Evolutionary conservation across 176 grass and related monocot genomes (phyloP).

Genomic region (Zoysia pacifica): DNA sequence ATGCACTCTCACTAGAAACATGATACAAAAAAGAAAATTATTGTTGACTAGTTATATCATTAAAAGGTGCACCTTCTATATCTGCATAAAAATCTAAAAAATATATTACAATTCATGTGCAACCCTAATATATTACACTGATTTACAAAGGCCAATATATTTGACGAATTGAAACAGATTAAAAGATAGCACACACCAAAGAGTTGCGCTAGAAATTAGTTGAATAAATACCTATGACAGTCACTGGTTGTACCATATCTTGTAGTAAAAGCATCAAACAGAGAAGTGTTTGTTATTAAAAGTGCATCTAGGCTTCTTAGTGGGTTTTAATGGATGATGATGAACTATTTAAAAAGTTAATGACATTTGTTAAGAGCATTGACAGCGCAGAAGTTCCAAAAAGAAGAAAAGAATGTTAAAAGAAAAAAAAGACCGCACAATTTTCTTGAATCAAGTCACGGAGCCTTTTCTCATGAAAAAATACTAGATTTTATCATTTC

Average conservation of each 20-base stretch:
- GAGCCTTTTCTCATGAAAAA: too few species aligned
- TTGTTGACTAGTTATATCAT: background rate
- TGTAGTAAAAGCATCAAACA: conserved; percentile 3
- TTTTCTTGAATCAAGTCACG: too few species aligned
- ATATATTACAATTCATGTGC: background rate
- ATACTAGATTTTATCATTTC: too few species aligned
- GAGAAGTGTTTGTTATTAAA: background rate
- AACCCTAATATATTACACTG: background rate
- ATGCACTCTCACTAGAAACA: background rate
- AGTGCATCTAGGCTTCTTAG: too few species aligned
- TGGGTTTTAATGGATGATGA: too few species aligned
- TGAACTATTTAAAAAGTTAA: too few species aligned
- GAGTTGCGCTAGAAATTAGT: background rate
- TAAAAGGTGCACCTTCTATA: background rate
- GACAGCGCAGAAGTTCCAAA: too few species aligned
- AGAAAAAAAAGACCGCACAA: too few species aligned
- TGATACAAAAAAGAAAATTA: background rate
- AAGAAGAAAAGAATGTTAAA: too few species aligned
- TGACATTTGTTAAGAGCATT: too few species aligned
- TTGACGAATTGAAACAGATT: background rate
- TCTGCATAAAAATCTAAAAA: background rate
- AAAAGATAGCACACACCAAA: background rate
- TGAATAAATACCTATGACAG: background rate
- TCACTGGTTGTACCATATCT: background rate
- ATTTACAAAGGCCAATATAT: background rate